Evolutionary conservation across 176 grass and related monocot species (phyloP).

Genomic region (Juncus inflexus): DNA sequence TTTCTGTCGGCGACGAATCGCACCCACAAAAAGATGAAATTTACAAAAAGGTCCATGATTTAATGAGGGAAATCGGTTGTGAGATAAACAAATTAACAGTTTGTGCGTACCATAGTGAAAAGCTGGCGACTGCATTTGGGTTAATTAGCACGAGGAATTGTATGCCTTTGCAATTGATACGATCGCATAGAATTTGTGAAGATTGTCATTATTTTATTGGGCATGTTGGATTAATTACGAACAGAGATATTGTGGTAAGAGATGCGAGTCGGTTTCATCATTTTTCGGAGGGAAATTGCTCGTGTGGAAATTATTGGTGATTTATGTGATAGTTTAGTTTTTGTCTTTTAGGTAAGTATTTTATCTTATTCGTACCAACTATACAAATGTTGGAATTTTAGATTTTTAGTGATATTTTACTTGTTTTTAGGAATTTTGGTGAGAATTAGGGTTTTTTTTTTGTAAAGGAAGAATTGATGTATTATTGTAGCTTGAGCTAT

Average conservation of each 20-base stretch:
- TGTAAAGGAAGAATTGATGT: too few species aligned
- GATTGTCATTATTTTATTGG: constrained; percentile 73
- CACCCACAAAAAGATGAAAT: constrained; percentile 51
- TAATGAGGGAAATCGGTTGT: constrained; percentile 53
- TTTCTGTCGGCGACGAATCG: constrained; percentile 67
- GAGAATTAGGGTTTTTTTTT: too few species aligned
- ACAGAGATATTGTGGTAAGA: constrained; percentile 64
- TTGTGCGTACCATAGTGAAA: constrained; percentile 59
- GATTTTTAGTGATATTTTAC: too few species aligned
- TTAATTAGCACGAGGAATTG: constrained; percentile 55
- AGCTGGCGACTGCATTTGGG: constrained; percentile 69
- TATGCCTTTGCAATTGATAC: constrained; percentile 51
- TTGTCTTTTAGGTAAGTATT: background rate
- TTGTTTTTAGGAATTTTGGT: too few species aligned
- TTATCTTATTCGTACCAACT: too few species aligned
- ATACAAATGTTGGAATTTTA: too few species aligned
- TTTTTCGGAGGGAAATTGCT: constrained; percentile 73
- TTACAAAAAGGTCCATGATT: constrained; percentile 48
- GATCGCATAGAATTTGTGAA: constrained; percentile 56
- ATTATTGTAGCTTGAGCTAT: too few species aligned
- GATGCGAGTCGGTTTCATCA: constrained; percentile 88
- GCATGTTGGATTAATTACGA: constrained; percentile 41
- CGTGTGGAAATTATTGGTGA: constrained; percentile 92
- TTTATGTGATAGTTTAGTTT: background rate
- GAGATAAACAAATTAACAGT: constrained; percentile 39